These are phyloP conservation scores for Corinectria fuckeliana DNA, from an alignment of 2,329 filamentous ascomycete genomes.

Conservation along the genomic window DNA sequence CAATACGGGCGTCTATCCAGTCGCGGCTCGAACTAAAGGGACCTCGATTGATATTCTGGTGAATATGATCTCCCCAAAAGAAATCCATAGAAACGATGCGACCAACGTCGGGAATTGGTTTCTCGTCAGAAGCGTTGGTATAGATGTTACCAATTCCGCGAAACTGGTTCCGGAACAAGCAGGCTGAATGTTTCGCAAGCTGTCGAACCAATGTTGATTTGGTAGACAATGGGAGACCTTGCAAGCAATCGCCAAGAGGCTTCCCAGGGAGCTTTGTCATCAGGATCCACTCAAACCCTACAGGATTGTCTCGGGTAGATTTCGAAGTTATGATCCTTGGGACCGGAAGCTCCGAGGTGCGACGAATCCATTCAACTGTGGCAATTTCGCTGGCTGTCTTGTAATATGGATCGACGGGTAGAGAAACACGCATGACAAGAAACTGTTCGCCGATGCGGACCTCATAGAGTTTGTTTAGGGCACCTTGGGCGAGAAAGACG, in stretches of 20 bases:
- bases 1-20: slow-evolving; percentile 43
- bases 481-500: slow-evolving; percentile 22
- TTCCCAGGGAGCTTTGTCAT: slow-evolving; percentile 42
- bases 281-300: slow-evolving; percentile 46
- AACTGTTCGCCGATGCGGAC: not conserved
- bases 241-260: slow-evolving; percentile 39
- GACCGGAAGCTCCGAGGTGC: not conserved
- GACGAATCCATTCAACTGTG: not conserved
- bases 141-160: slow-evolving; percentile 29
- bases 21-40: slow-evolving; percentile 45
- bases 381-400: slow-evolving; percentile 4
- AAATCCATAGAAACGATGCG: slow-evolving; percentile 44
- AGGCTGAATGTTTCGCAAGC: slow-evolving; percentile 11
- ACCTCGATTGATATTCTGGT: slow-evolving; percentile 43
- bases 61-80: slow-evolving; percentile 41
- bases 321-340: not conserved
- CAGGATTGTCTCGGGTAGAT: not conserved
- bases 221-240: slow-evolving; percentile 15
- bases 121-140: not conserved
- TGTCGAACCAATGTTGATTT: slow-evolving; percentile 8
- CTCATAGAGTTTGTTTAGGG: slow-evolving; percentile 37
- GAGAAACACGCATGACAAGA: slow-evolving; percentile 43
- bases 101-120: slow-evolving; percentile 16
- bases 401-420: slow-evolving; percentile 35
- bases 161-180: slow-evolving; percentile 38